These are phyloP conservation scores for Aspergillus awamori DNA, from an alignment of 2,329 filamentous ascomycete species.

Conservation along the genomic window DNA sequence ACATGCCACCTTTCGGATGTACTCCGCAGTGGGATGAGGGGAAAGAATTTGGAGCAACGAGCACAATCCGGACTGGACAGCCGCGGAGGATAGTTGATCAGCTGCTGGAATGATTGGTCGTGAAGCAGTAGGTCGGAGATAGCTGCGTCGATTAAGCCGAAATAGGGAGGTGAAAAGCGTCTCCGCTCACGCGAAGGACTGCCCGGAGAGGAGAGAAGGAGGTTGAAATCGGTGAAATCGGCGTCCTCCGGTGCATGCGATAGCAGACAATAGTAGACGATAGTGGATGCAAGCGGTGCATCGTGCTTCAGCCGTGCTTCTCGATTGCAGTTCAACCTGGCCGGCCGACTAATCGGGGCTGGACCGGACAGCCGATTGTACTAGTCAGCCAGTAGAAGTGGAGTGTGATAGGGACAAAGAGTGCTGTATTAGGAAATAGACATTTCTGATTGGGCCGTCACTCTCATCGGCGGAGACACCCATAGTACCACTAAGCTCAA, in stretches of 20 bases:
- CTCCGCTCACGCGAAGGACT: not conserved
- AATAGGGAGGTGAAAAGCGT: not conserved
- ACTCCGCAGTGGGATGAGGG: not conserved
- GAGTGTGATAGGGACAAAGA: too few species aligned
- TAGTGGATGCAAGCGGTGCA: not conserved
- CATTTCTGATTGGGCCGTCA: not conserved
- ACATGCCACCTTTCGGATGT: not conserved
- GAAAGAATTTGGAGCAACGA: not conserved
- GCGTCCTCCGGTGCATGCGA: not conserved
- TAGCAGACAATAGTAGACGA: not conserved
- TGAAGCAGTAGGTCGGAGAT: not conserved
- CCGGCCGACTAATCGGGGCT: not conserved
- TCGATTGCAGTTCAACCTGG: slow-evolving; percentile 3
- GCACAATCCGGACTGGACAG: not conserved
- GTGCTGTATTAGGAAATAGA: slow-evolving; percentile 3
- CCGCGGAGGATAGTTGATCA: not conserved
- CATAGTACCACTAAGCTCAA: not conserved
- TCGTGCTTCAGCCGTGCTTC: not conserved
- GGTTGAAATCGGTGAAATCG: not conserved
- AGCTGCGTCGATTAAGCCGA: not conserved
- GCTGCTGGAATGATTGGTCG: slow-evolving; percentile 9
- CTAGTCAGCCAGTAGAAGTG: too few species aligned
- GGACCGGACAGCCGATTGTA: not conserved
- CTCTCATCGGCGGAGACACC: not conserved
- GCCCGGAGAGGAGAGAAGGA: not conserved